phyloP scores from a whole-genome alignment of 495 filamentous ascomycete genomes.

The Penicillium coprophilum region DNA sequence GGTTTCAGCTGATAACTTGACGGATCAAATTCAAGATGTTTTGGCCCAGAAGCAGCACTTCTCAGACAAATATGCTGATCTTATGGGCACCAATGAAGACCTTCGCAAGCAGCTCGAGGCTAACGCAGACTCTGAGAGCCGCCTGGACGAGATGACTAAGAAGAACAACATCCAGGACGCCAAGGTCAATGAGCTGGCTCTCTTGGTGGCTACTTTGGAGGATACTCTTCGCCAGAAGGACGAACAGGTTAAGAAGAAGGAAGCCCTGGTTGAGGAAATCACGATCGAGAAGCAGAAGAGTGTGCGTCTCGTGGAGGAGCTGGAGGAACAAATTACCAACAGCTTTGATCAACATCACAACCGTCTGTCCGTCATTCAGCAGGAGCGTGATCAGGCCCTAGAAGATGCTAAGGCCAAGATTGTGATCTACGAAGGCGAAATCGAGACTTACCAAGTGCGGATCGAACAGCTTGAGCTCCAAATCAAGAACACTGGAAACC shows the following conservation, averaged over 20 bases:
- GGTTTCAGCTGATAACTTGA: conserved; percentile 43
- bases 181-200: conserved; percentile 51
- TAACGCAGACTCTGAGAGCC: conserved; percentile 39
- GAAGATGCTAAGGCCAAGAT: conserved; percentile 50
- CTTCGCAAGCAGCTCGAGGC: conserved; percentile 57
- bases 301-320: conserved; percentile 85
- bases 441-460: conserved; percentile 50
- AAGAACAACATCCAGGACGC: conserved; percentile 39
- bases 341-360: conserved; percentile 95
- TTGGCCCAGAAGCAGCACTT: conserved; percentile 46
- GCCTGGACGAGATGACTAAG: conserved; percentile 38
- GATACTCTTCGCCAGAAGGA: conserved; percentile 67
- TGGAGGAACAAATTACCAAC: conserved; percentile 93
- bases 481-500: conserved; percentile 43
- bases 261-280: conserved; percentile 57
- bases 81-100: conserved; percentile 43
- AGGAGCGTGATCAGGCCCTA: conserved; percentile 51
- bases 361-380: conserved; percentile 68
- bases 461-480: conserved; percentile 55
- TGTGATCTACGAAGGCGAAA: conserved; percentile 48
- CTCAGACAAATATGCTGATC: conserved; percentile 46
- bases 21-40: conserved; percentile 50
- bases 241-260: conserved; percentile 71
- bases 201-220: conserved; percentile 56
- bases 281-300: conserved; percentile 74